phyloP scores from a whole-genome alignment of 805 yeast species.

The Sungouiozyma ichnusensis region DNA sequence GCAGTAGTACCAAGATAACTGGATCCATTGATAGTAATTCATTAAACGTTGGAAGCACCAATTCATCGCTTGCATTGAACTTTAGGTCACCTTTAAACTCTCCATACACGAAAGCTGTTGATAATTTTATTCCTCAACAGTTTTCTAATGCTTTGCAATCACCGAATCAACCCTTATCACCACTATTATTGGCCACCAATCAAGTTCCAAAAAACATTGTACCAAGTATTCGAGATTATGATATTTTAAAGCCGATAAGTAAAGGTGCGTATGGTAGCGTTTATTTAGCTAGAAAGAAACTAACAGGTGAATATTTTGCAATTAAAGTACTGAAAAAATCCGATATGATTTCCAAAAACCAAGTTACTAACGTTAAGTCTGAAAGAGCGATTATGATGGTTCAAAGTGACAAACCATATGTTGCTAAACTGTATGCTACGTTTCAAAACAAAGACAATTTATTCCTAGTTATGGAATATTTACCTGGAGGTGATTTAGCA shows the following conservation, averaged over 20 bases:
- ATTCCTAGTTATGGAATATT: constrained; percentile 90
- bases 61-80: constrained; percentile 1
- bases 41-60: constrained; percentile 1
- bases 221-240: constrained; percentile 81
- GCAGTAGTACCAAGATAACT: not conserved
- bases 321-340: constrained; percentile 84
- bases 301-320: constrained; percentile 92
- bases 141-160: constrained; percentile 15
- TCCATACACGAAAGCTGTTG: constrained; percentile 45
- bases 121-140: constrained; percentile 29
- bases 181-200: constrained; percentile 59
- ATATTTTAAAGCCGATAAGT: constrained; percentile 83
- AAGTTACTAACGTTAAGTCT: constrained; percentile 85
- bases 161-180: constrained; percentile 65
- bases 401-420: constrained; percentile 86
- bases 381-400: constrained; percentile 98
- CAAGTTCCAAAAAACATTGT: constrained; percentile 38
- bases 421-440: constrained; percentile 77
- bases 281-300: constrained; percentile 66
- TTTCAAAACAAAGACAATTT: constrained; percentile 83
- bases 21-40: not conserved
- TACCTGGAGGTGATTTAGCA: constrained; percentile 94
- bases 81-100: constrained; percentile 44
- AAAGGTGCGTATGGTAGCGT: constrained; percentile 98
- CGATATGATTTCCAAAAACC: constrained; percentile 96